Conservation (phyloP, 1,284 basidiomycete species). For the Flammula alnicola region DNA sequence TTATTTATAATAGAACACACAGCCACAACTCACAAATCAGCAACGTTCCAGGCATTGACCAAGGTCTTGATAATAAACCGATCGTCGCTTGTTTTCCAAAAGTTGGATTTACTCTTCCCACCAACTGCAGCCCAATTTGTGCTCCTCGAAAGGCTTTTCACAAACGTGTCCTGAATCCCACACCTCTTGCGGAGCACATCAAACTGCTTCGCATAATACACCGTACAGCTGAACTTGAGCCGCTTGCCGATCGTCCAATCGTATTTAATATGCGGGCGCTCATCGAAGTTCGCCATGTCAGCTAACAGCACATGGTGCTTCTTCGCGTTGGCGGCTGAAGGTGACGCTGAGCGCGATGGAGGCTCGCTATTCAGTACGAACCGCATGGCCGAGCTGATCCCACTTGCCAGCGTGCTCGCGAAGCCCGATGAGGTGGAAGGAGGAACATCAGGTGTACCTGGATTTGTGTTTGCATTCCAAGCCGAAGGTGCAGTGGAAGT, state of each 20-base stretch:
- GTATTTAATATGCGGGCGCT: constrained; percentile 79
- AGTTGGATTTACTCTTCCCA: constrained; percentile 74
- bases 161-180: constrained; percentile 65
- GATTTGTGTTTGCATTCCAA: background rate
- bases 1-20: constrained; percentile 1
- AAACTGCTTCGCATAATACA: constrained; percentile 81
- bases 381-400: constrained; percentile 60
- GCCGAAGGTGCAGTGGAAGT: constrained; percentile 7
- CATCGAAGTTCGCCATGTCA: constrained; percentile 56
- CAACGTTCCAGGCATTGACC: constrained; percentile 83
- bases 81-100: constrained; percentile 80
- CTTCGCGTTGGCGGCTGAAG: constrained; percentile 27
- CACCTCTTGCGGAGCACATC: constrained; percentile 67
- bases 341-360: constrained; percentile 34
- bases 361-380: constrained; percentile 51
- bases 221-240: constrained; percentile 76
- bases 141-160: constrained; percentile 65
- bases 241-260: constrained; percentile 76
- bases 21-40: constrained; percentile 65
- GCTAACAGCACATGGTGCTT: constrained; percentile 51
- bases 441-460: constrained; percentile 6
- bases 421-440: constrained; percentile 41
- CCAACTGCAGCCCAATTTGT: constrained; percentile 74
- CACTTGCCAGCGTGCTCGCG: constrained; percentile 52
- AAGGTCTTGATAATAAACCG: constrained; percentile 82